phyloP scores from a whole-genome alignment of 495 filamentous ascomycete species.

The Penicillium steckii region DNA sequence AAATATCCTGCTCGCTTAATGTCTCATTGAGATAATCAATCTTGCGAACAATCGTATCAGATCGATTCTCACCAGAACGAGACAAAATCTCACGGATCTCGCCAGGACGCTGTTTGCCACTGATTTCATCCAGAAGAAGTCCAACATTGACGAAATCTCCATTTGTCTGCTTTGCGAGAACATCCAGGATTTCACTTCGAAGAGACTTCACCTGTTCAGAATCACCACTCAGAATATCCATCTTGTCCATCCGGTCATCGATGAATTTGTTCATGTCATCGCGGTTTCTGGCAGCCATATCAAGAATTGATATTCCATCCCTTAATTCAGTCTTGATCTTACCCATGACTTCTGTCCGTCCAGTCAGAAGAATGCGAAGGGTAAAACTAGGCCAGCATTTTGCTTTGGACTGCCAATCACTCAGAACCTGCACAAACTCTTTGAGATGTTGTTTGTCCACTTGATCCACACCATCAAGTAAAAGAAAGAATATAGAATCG shows the following conservation, averaged over 20 bases:
- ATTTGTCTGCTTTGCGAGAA: constrained; percentile 5
- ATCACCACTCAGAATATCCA: constrained; percentile 13
- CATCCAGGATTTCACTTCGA: constrained; percentile 9
- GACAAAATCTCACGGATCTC: constrained; percentile 19
- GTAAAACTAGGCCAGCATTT: constrained; percentile 10
- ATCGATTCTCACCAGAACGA: constrained; percentile 15
- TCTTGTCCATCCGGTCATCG: constrained; percentile 13
- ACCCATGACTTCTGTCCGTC: constrained; percentile 4
- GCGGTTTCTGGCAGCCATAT: constrained; percentile 11
- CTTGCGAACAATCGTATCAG: constrained; percentile 15
- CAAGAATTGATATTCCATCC: constrained; percentile 3
- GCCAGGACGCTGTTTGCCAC: constrained; percentile 16
- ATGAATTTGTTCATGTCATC: constrained; percentile 18
- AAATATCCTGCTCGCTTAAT: constrained; percentile 19
- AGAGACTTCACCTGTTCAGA: constrained; percentile 13
- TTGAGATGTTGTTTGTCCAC: constrained; percentile 9
- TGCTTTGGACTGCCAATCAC: background rate
- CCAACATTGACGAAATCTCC: constrained; percentile 21
- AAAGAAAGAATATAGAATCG: constrained; percentile 17
- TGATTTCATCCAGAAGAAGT: constrained; percentile 17
- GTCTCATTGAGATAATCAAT: constrained; percentile 17
- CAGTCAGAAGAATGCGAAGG: constrained; percentile 12
- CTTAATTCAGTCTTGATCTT: constrained; percentile 7
- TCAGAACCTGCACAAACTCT: constrained; percentile 6
- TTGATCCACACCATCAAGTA: constrained; percentile 15